phyloP scores from a whole-genome alignment of 192 early-diverging fungal species.

The Globomyces pollinis-pini region DNA sequence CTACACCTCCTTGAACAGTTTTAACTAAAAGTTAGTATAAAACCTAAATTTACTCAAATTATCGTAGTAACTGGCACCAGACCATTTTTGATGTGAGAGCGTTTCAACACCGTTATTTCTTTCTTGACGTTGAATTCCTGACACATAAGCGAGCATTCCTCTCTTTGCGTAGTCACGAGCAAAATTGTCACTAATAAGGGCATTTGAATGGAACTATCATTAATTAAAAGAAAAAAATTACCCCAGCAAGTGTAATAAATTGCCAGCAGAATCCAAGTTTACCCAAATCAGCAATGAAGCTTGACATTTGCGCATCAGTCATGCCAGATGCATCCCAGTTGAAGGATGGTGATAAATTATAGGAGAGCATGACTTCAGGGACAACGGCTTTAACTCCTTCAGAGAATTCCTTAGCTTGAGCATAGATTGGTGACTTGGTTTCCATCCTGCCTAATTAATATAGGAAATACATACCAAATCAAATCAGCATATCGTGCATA shows the following conservation, averaged over 20 bases:
- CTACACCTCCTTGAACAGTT: slow-evolving; percentile 86
- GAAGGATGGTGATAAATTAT: slow-evolving; percentile 96
- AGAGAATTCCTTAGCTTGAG: slow-evolving; percentile 87
- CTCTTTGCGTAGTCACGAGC: slow-evolving; percentile 75
- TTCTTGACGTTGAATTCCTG: slow-evolving; percentile 87
- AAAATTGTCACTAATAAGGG: slow-evolving; percentile 78
- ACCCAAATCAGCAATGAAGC: slow-evolving; percentile 75
- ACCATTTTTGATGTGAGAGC: slow-evolving; percentile 90
- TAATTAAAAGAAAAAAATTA: slow-evolving; percentile 22
- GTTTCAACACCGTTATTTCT: slow-evolving; percentile 84
- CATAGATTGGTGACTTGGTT: slow-evolving; percentile 87
- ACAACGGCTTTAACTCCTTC: slow-evolving; percentile 68
- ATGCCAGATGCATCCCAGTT: slow-evolving; percentile 98
- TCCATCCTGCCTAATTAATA: no score
- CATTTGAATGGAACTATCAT: slow-evolving; percentile 74
- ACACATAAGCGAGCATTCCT: slow-evolving; percentile 93
- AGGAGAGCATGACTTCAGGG: slow-evolving; percentile 83
- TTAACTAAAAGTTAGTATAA: slow-evolving; percentile 45
- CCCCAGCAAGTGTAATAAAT: slow-evolving; percentile 92
- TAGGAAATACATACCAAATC: no score
- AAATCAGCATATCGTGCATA: slow-evolving; percentile 87
- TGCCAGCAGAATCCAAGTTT: slow-evolving; percentile 95
- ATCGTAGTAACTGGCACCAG: slow-evolving; percentile 85
- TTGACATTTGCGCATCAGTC: slow-evolving; percentile 80
- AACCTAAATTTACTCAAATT: slow-evolving; percentile 55